Base-by-base conservation (phyloP, 495 filamentous ascomycete species). In the Trichocladium uniseriatum region DNA sequence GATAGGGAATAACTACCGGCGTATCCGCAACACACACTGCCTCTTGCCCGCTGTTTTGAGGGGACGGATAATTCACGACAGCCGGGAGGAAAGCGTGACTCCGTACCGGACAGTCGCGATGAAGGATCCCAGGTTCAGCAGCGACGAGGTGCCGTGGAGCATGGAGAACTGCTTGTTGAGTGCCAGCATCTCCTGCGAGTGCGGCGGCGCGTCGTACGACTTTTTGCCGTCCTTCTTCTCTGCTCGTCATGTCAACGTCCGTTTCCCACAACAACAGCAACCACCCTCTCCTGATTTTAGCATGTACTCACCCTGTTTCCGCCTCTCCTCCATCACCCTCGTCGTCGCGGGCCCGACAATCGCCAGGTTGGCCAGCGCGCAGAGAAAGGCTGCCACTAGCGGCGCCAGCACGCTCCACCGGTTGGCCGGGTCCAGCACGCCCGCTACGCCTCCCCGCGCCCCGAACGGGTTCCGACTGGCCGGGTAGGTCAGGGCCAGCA, bases 401-500 rank as follows among this genome's bases (percentile, higher is more conserved):
- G 89, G 88, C 19, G 79, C 60, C 19, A 89, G 56, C 2, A 82
- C 82, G 15, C 56, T 68, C 68, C 70, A 74, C 22, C 76, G 64
- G 66, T 83, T 82, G 28, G 72, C 61, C 6, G 67, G 56, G 18
- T 76, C 73, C 19, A 83, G 56, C 5, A 82, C 69, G 11, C 83
- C 83, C 3, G 63, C 63, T 8, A 86, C 28, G 40, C 79, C 71
- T 7, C 19, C 16, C 34, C 57, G 27, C 4, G 51, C 43, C n/a
- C 65, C 62, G n/a, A 68, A 54, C 11, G 54, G 35, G 58, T 61
- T 48, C 50, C 57, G 45, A 45, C 63, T 57, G n/a, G 71, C 74
- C 36, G 87, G 86, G 59, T 84, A 90, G 29, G 91, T 96, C 45
- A 94, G 61, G n/a, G 84, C 82, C 8, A 95, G 69, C 16, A 88